phyloP scores from a whole-genome alignment of 495 filamentous ascomycete genomes.

The Parachaetomium inaequale region DNA sequence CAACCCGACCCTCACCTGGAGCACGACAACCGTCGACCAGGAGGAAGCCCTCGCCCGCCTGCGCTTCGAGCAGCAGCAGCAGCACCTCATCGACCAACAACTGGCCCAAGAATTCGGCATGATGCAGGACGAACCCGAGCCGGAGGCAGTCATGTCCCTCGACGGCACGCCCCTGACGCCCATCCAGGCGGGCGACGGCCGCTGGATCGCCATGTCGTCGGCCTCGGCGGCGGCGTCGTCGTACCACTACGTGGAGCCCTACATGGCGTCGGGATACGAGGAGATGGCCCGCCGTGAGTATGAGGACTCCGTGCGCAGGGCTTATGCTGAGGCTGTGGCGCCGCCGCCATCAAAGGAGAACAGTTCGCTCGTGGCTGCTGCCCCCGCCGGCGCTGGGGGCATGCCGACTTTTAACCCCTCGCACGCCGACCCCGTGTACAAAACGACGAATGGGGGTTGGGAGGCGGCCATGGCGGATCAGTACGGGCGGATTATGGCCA shows the following conservation, averaged over 20 bases:
- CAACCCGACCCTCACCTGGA: conserved; percentile 44
- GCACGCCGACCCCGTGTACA: conserved; percentile 60
- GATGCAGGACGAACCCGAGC: conserved; percentile 24
- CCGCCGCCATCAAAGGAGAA: conserved; percentile 35
- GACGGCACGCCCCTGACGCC: conserved; percentile 51
- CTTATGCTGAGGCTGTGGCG: conserved; percentile 33
- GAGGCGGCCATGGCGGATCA: conserved; percentile 57
- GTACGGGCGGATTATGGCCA: conserved; percentile 51
- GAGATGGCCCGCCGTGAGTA: conserved; percentile 51
- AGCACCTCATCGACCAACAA: conserved; percentile 27
- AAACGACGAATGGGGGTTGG: conserved; percentile 41
- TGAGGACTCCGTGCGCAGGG: conserved; percentile 37
- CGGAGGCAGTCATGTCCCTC: conserved; percentile 38
- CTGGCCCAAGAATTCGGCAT: conserved; percentile 23
- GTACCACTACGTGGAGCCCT: conserved; percentile 53
- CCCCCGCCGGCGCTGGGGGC: conserved; percentile 28
- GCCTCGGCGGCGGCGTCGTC: no score
- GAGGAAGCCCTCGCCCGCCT: conserved; percentile 49
- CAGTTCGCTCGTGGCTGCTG: conserved; percentile 17
- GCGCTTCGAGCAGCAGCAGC: conserved; percentile 49
- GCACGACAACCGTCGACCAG: conserved; percentile 47
- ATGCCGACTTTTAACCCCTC: conserved; percentile 48
- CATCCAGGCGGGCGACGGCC: conserved; percentile 47
- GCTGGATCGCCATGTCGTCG: conserved; percentile 39
- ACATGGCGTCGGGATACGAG: conserved; percentile 68